phyloP scores from a whole-genome alignment of 2,329 filamentous ascomycete genomes.

The Phialophora verrucosa region DNA sequence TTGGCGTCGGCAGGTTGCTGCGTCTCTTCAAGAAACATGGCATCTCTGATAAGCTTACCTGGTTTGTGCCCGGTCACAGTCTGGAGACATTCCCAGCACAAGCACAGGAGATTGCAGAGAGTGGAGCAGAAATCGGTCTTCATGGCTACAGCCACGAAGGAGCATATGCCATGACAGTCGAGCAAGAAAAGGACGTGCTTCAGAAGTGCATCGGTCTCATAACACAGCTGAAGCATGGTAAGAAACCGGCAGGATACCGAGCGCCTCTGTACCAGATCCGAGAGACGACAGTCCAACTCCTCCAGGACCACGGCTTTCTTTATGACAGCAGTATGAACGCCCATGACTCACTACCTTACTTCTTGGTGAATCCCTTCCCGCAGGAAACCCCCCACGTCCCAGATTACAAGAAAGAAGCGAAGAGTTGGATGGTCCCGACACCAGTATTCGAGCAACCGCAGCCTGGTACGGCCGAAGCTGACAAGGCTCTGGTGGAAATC shows the following conservation, averaged over 20 bases:
- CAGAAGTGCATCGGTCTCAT: conserved; percentile 55
- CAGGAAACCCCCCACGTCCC: conserved; percentile 46
- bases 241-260: conserved; percentile 56
- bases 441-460: conserved; percentile 35
- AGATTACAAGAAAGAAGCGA: conserved; percentile 51
- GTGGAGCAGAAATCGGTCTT: conserved; percentile 51
- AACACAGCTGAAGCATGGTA: conserved; percentile 50
- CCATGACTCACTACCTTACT: conserved; percentile 59
- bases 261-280: conserved; percentile 59
- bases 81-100: conserved; percentile 63
- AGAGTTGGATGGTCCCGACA: conserved; percentile 54
- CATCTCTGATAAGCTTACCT: conserved; percentile 61
- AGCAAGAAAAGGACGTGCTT: conserved; percentile 59
- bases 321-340: conserved; percentile 60
- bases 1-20: conserved; percentile 63
- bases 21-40: conserved; percentile 59
- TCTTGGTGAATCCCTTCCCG: conserved; percentile 47
- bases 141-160: conserved; percentile 52
- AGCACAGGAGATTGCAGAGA: conserved; percentile 57
- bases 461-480: conserved; percentile 37
- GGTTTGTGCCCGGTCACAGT: conserved; percentile 66
- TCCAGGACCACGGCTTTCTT: conserved; percentile 57
- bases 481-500: conserved; percentile 48
- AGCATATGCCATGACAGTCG: conserved; percentile 49
- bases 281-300: conserved; percentile 55